Evolutionary conservation across 2,329 filamentous ascomycete species (phyloP), one percentile per base, ranked within the genome.

Genomic region (Trichoderma sp.): DNA sequence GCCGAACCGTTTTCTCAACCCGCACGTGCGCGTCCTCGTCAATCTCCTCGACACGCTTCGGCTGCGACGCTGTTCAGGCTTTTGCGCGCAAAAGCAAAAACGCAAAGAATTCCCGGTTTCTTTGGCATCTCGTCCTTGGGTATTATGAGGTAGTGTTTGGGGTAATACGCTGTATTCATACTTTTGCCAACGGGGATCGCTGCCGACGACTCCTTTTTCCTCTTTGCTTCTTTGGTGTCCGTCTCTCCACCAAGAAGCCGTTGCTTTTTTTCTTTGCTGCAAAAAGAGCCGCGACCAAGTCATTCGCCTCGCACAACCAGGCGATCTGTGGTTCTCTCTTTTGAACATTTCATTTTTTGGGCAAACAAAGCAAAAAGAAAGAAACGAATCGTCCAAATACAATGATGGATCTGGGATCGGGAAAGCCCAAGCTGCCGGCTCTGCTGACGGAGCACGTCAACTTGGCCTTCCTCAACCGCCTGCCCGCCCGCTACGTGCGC

Each of bases 391-490:
- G 15, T 28, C 58, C 44, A 47, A 28, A 68, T 75, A 62, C 45
- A 65, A 80, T 80, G 78, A 77, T 77, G 69, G 77, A 79, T 69
- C 70, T 78, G 52, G 66, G 75, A 64, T 74, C 77, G 67, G 75
- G 76, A 68, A 81, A 80, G 73, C 76, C 78, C 58, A 76, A 78
- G 71, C 74, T 78, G 21, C 77, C 78, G 56, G 75, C 77, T 43
- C 72, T 78, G 14, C 77, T 77, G 72, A 77, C 77, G 39, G 77
- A 78, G 54, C 77, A 78, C 52, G 69, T 81, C 55, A 79, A 78
- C 69, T 70, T 80, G 58, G 77, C 78, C 15, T 77, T 79, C 56
- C 72, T 81, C 63, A 81, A 79, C 69, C 79, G 77, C 47, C 74
- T 78, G 21, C 78, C 78, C 30, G 74, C 73, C 39, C 78, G 78